Evolutionary conservation across 2,329 filamentous ascomycete species (phyloP).

Genomic region (Trichoderma sp.): DNA sequence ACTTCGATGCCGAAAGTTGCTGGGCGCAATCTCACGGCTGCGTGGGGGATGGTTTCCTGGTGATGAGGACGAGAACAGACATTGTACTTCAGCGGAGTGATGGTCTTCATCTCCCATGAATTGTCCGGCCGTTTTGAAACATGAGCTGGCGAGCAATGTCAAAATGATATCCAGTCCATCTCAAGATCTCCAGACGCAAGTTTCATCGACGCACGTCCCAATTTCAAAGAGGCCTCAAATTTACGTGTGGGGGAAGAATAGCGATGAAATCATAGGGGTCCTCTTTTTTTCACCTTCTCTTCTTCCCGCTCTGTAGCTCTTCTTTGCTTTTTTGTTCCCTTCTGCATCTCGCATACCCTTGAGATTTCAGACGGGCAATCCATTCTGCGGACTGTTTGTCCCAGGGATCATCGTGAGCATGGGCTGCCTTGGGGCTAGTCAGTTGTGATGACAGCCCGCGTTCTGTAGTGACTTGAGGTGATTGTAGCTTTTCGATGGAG

Average conservation of each 20-base stretch:
- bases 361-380: not conserved
- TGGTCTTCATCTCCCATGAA: no score
- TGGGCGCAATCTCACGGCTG: not conserved
- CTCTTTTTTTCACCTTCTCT: constrained; percentile 17
- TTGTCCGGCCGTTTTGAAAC: no score
- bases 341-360: no score
- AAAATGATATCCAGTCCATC: not conserved
- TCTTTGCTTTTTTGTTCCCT: not conserved
- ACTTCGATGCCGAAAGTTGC: not conserved
- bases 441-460: constrained; percentile 2
- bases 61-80: no score
- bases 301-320: not conserved
- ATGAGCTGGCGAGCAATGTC: not conserved
- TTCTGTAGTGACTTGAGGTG: not conserved
- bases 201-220: constrained; percentile 25
- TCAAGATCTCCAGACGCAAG: not conserved
- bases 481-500: not conserved
- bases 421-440: constrained; percentile 15
- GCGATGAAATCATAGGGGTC: constrained; percentile 40
- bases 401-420: constrained; percentile 9
- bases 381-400: not conserved
- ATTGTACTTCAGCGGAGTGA: no score
- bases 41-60: no score
- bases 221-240: constrained; percentile 14
- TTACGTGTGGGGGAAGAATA: constrained; percentile 3